Evolutionary conservation across 163 green algal genomes (phyloP).

Genomic region (Scenedesmus sp.): DNA sequence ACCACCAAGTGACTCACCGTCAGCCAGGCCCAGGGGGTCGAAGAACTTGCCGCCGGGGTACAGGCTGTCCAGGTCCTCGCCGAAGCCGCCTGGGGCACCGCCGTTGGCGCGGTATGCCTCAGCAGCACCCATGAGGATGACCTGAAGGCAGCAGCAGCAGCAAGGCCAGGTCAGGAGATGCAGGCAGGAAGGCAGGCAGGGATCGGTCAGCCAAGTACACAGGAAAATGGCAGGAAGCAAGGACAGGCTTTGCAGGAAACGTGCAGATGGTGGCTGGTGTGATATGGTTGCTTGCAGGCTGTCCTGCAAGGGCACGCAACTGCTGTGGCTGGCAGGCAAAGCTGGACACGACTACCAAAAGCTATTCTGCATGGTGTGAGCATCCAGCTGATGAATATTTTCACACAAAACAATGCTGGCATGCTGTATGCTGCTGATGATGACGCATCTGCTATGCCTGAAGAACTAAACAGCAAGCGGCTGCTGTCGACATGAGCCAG

Average conservation of each 20-base stretch:
- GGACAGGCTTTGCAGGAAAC: not conserved
- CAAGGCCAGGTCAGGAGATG: not conserved
- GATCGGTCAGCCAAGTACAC: not conserved
- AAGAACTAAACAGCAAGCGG: not conserved
- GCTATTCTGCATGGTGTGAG: too few relatives aligned
- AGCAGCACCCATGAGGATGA: constrained; percentile 89
- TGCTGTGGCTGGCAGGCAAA: too few relatives aligned
- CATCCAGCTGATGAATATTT: not conserved
- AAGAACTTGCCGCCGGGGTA: constrained; percentile 89
- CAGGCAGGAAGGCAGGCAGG: not conserved
- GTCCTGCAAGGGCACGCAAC: too few relatives aligned
- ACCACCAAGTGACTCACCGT: constrained; percentile 14
- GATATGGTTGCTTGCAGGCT: not conserved
- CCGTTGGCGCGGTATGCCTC: constrained; percentile 94
- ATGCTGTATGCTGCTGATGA: not conserved
- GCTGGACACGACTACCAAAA: too few relatives aligned
- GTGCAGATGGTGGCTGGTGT: not conserved
- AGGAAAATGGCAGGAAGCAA: too few relatives aligned
- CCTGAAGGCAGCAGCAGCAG: constrained; percentile 57
- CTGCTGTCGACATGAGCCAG: not conserved
- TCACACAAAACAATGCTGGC: not conserved
- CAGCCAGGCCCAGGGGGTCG: constrained; percentile 84
- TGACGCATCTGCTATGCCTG: not conserved
- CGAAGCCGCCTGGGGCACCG: constrained; percentile 64
- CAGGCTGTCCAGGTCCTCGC: constrained; percentile 84